Percentiles rank a stretch among this genome's conserved stretches.
Conservation (phyloP, 1,284 basidiomycete genomes). For the Ustilago crameri region DNA sequence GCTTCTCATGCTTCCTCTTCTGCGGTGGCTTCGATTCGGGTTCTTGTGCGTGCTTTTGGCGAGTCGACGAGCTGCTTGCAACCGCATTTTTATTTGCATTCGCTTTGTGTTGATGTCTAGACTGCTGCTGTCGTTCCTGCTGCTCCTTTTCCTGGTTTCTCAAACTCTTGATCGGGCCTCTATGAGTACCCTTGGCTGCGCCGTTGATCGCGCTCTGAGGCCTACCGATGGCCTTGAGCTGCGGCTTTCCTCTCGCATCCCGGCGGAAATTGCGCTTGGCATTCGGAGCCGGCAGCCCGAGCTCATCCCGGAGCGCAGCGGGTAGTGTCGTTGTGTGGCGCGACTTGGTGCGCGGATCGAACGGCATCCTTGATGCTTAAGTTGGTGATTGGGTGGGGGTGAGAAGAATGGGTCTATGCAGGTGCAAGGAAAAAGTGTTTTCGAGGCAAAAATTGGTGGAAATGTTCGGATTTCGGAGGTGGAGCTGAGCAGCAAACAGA, state of each 20-base stretch:
- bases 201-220: conserved; percentile 23
- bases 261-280: conserved; percentile 19
- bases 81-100: background rate
- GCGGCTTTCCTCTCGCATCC: conserved; percentile 11
- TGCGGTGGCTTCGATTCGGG: background rate
- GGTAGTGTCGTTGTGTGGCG: conserved; percentile 59
- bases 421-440: background rate
- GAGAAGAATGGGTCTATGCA: conserved; percentile 2
- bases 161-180: conserved; percentile 38
- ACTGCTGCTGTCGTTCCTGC: conserved; percentile 8
- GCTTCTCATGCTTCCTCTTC: conserved; percentile 26
- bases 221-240: conserved; percentile 29
- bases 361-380: conserved; percentile 20
- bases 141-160: conserved; percentile 47
- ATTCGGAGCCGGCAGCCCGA: conserved; percentile 51
- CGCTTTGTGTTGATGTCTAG: background rate
- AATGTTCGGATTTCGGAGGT: conserved; percentile 21
- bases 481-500: background rate
- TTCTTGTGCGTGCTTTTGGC: background rate
- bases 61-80: background rate
- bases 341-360: conserved; percentile 41
- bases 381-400: background rate
- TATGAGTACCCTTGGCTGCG: conserved; percentile 12
- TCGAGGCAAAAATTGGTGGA: conserved; percentile 13
- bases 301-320: conserved; percentile 60